phyloP scores from a whole-genome alignment of 129 eudicot species.

The Saposhnikovia divaricata region DNA sequence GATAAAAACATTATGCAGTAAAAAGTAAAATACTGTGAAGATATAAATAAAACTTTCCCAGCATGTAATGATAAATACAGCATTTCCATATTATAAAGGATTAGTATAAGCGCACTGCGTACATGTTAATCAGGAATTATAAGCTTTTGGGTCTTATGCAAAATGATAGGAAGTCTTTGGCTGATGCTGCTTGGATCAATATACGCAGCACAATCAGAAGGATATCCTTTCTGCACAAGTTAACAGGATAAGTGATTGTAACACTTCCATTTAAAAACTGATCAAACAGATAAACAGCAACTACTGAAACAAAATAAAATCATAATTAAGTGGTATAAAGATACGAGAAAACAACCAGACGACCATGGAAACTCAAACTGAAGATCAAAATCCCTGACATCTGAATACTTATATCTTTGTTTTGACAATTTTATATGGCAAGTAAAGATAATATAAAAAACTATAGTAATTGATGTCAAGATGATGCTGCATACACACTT shows the following conservation, averaged over 20 bases:
- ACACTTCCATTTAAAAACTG: neutral
- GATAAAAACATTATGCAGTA: neutral
- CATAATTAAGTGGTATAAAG: neutral
- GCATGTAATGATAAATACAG: constrained; percentile 14
- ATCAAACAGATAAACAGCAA: neutral
- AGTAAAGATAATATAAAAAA: neutral
- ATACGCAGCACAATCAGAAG: constrained; percentile 77
- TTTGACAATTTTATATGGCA: neutral
- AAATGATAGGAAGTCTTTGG: constrained; percentile 72
- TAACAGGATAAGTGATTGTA: constrained; percentile 1
- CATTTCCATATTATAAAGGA: constrained; percentile 15
- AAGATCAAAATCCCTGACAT: neutral
- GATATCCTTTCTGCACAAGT: constrained; percentile 78
- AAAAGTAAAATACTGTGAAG: constrained; percentile 4
- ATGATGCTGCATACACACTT: neutral
- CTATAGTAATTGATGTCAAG: neutral
- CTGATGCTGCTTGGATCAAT: constrained; percentile 72
- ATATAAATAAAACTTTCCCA: constrained; percentile 4
- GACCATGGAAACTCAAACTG: neutral
- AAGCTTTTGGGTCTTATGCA: constrained; percentile 83
- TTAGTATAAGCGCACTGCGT: constrained; percentile 45
- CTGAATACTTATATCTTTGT: neutral
- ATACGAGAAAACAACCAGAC: neutral
- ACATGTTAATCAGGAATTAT: constrained; percentile 31
- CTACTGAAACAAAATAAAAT: neutral